A percentile compares a stretch with the other conserved stretches of the same genome.
These are phyloP conservation scores for Pythium apleroticum DNA, from an alignment of 352 stramenopile species.

Conservation along the genomic window DNA sequence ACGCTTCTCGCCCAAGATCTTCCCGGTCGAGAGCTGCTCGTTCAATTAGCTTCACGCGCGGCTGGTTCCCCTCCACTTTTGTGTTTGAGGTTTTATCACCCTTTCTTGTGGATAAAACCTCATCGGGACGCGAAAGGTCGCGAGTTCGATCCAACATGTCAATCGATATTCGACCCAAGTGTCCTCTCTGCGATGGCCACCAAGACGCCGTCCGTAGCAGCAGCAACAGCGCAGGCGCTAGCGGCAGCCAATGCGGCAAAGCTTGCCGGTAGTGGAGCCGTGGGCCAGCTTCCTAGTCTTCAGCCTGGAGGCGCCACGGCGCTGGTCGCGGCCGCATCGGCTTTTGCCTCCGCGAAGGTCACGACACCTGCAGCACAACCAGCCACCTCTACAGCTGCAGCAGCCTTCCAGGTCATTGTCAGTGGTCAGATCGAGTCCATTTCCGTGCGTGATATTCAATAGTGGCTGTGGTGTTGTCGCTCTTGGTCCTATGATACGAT, in stretches of 20 bases:
- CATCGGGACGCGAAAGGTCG: constrained; percentile 18
- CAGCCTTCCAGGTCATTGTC: constrained; percentile 59
- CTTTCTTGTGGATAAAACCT: constrained; percentile 11
- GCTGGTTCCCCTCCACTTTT: constrained; percentile 22
- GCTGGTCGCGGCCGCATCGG: constrained; percentile 3
- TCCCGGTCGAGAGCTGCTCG: constrained; percentile 10
- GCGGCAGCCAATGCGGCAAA: constrained; percentile 17
- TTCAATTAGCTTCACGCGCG: neutral
- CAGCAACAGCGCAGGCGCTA: constrained; percentile 8
- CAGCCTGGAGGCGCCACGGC: neutral
- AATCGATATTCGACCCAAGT: constrained; percentile 9
- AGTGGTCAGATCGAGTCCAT: constrained; percentile 63
- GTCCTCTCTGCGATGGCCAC: neutral
- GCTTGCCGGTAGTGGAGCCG: constrained; percentile 8
- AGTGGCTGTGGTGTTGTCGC: neutral
- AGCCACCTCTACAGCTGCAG: neutral
- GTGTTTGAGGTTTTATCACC: constrained; percentile 25
- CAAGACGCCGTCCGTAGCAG: neutral
- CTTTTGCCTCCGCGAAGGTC: constrained; percentile 1
- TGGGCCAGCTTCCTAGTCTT: neutral
- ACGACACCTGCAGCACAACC: constrained; percentile 2
- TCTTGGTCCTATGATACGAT: neutral
- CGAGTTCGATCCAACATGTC: constrained; percentile 6
- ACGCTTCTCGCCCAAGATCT: constrained; percentile 1
- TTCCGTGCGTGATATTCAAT: constrained; percentile 30